These are phyloP conservation scores for Phytophthora tubulina DNA, from an alignment of 352 stramenopile genomes.

Conservation along the genomic window DNA sequence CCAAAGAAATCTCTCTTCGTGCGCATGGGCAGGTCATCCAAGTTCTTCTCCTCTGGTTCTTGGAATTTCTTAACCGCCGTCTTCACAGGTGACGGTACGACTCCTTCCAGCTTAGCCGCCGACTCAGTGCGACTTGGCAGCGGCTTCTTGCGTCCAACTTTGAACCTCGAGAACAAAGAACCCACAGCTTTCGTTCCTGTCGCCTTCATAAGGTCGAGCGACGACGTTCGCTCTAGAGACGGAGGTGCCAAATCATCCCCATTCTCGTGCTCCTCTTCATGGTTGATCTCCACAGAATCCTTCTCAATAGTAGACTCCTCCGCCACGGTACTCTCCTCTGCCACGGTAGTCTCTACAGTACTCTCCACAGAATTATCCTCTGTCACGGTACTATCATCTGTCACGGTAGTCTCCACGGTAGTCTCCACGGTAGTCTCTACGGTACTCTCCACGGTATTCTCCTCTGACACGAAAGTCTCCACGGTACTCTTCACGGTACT, in stretches of 20 bases:
- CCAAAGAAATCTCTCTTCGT: constrained; percentile 36
- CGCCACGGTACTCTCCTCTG: neutral
- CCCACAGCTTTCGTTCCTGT: constrained; percentile 38
- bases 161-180: constrained; percentile 52
- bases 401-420: neutral
- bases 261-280: constrained; percentile 4
- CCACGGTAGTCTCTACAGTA: neutral
- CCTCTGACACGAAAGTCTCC: neutral
- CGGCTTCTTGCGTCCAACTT: constrained; percentile 45
- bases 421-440: neutral
- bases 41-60: constrained; percentile 33
- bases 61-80: constrained; percentile 39
- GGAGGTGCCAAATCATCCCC: constrained; percentile 19
- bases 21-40: constrained; percentile 31
- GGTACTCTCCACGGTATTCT: neutral
- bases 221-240: constrained; percentile 26
- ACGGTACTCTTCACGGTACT: neutral
- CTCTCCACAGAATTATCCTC: neutral
- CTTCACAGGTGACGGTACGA: constrained; percentile 37
- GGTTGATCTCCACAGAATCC: neutral
- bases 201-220: constrained; percentile 37
- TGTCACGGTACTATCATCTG: neutral
- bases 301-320: neutral
- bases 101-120: constrained; percentile 29
- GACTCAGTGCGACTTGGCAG: constrained; percentile 41